Percentiles rank a stretch among this genome's conserved stretches.
These are phyloP conservation scores for Trichomonas tenax DNA, from an alignment of 208 protist species.

Conservation along the genomic window DNA sequence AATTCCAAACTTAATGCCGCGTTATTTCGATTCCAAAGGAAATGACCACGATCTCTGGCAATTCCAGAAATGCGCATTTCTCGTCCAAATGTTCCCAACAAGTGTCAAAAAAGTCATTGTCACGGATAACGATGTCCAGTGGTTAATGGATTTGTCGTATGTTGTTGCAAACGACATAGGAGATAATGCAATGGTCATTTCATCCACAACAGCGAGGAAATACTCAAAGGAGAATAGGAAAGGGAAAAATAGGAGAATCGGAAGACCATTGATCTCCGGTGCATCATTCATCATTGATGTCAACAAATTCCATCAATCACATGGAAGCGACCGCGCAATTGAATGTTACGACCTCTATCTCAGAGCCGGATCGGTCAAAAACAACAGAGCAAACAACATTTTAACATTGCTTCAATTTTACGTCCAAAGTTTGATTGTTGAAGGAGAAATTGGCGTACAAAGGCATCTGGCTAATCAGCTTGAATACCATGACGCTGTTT, in stretches of 20 bases:
- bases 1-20: not conserved
- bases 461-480: not conserved
- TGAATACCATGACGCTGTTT: not conserved
- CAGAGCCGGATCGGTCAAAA: not conserved
- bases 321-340: not conserved
- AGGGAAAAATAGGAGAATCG: not conserved
- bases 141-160: not conserved
- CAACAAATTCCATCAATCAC: not conserved
- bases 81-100: not conserved
- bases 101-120: not conserved
- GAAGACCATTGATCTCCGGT: not conserved
- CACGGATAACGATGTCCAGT: not conserved
- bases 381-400: not conserved
- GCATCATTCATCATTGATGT: not conserved
- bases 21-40: not conserved
- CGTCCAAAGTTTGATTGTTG: not conserved
- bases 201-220: not conserved
- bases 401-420: not conserved
- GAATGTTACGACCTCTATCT: not conserved
- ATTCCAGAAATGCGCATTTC: not conserved
- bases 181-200: not conserved
- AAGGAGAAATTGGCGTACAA: not conserved
- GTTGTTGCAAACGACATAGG: not conserved
- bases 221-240: not conserved
- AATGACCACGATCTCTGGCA: not conserved